These are phyloP conservation scores for Kwoniella europaea DNA, from an alignment of 768 basidiomycete genomes.

Conservation along the genomic window DNA sequence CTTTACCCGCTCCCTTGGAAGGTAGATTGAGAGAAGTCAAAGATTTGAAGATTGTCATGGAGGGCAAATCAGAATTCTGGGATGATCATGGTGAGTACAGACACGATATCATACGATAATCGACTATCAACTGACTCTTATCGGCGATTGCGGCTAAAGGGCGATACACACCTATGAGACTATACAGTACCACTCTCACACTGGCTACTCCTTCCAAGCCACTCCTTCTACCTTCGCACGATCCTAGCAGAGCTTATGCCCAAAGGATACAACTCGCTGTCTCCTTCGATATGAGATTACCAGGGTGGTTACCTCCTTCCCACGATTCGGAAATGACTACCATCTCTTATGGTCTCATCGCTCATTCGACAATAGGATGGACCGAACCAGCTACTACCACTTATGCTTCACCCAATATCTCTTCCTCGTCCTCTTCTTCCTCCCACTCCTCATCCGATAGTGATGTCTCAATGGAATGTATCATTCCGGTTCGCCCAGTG, in stretches of 20 bases:
- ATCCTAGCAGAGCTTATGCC: constrained; percentile 65
- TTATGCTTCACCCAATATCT: not conserved
- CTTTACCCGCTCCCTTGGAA: constrained; percentile 62
- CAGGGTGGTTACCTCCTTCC: constrained; percentile 79
- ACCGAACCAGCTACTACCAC: not conserved
- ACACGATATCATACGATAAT: too few relatives aligned
- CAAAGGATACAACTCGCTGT: constrained; percentile 67
- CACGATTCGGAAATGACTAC: constrained; percentile 38
- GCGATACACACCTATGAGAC: constrained; percentile 70
- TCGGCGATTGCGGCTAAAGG: constrained; percentile 28
- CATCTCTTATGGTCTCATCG: constrained; percentile 45
- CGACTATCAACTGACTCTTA: constrained; percentile 2
- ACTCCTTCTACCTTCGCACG: constrained; percentile 25
- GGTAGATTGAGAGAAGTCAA: constrained; percentile 37
- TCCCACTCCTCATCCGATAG: not conserved
- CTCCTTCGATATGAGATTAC: constrained; percentile 79
- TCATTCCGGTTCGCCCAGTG: not conserved
- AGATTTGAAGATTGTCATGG: constrained; percentile 71
- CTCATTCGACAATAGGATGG: constrained; percentile 44
- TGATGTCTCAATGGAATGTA: constrained; percentile 5
- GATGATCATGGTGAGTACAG: constrained; percentile 63
- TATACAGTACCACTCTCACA: constrained; percentile 71
- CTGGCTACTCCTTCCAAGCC: constrained; percentile 60
- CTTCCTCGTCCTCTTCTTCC: not conserved
- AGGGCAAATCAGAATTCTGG: constrained; percentile 80